Conservation (phyloP, 1,284 basidiomycete species). For the Lentinula novae-zelandiae region DNA sequence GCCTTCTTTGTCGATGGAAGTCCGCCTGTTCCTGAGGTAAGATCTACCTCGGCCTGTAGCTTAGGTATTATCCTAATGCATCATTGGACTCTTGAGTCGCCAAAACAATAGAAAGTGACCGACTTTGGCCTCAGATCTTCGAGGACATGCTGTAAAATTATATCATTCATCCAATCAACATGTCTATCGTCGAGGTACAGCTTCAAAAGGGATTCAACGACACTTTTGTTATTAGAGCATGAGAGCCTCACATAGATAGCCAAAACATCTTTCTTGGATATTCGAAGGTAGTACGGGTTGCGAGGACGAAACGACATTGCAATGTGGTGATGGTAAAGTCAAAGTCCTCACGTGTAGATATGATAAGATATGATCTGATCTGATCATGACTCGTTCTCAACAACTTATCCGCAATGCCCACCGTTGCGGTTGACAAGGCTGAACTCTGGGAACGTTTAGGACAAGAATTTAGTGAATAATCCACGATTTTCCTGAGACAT, state of each 20-base stretch:
- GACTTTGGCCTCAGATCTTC: slow-evolving; percentile 68
- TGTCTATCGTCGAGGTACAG: slow-evolving; percentile 78
- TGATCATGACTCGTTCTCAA: slow-evolving; percentile 8
- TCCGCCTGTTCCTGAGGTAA: slow-evolving; percentile 34
- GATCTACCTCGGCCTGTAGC: slow-evolving; percentile 54
- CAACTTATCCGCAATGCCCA: slow-evolving; percentile 67
- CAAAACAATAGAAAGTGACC: slow-evolving; percentile 19
- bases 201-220: slow-evolving; percentile 29
- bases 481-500: slow-evolving; percentile 1
- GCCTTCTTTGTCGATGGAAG: slow-evolving; percentile 50
- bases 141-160: slow-evolving; percentile 64
- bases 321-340: not conserved
- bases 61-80: slow-evolving; percentile 59
- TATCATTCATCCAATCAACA: slow-evolving; percentile 76
- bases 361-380: too few species aligned
- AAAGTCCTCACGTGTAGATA: not conserved
- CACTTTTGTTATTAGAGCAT: not conserved
- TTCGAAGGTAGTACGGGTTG: slow-evolving; percentile 68
- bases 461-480: slow-evolving; percentile 69
- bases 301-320: slow-evolving; percentile 52
- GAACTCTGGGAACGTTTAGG: slow-evolving; percentile 90
- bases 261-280: slow-evolving; percentile 58
- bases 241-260: slow-evolving; percentile 61
- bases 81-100: not conserved
- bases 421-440: slow-evolving; percentile 92